Percentiles rank a stretch among this genome's conserved stretches.
These are phyloP conservation scores for Circinella minor DNA, from an alignment of 371 early-diverging fungal genomes.

Conservation along the genomic window DNA sequence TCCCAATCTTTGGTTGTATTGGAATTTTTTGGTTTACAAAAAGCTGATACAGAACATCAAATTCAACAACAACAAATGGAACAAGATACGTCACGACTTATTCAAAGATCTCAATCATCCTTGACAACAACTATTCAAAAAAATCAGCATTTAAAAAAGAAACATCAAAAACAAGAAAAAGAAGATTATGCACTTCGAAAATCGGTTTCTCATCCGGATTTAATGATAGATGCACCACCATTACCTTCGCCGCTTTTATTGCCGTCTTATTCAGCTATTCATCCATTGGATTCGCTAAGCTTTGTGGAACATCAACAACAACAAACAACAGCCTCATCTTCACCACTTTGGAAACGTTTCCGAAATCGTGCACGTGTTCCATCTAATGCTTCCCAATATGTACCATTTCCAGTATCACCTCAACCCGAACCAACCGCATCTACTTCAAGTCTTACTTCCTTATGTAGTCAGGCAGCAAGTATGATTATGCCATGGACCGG, in stretches of 20 bases:
- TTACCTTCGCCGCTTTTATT: not conserved
- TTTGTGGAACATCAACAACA: conserved; percentile 1
- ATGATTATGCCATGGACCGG: conserved; percentile 22
- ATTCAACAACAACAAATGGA: conserved; percentile 13
- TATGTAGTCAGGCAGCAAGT: conserved; percentile 23
- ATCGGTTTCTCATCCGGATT: conserved; percentile 12
- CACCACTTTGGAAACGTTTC: conserved; percentile 18
- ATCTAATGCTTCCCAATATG: not conserved
- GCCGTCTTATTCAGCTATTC: conserved; percentile 1
- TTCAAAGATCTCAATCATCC: conserved; percentile 16
- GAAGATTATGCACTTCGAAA: conserved; percentile 1
- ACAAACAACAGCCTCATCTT: conserved; percentile 2
- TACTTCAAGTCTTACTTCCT: conserved; percentile 17
- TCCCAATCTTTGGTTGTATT: conserved; percentile 31
- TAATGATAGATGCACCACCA: not conserved
- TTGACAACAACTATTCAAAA: not conserved
- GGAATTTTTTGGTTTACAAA: conserved; percentile 38
- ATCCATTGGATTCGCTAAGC: conserved; percentile 13
- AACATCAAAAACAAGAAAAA: not conserved
- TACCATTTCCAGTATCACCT: conserved; percentile 1
- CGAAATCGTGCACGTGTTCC: conserved; percentile 1
- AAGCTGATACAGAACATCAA: conserved; percentile 26
- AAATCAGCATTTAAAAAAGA: not conserved
- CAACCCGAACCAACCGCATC: conserved; percentile 3
- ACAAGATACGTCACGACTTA: conserved; percentile 11